These are phyloP conservation scores for Exophiala phaeomuriformis DNA, from an alignment of 2,329 filamentous ascomycete species.

Conservation along the genomic window DNA sequence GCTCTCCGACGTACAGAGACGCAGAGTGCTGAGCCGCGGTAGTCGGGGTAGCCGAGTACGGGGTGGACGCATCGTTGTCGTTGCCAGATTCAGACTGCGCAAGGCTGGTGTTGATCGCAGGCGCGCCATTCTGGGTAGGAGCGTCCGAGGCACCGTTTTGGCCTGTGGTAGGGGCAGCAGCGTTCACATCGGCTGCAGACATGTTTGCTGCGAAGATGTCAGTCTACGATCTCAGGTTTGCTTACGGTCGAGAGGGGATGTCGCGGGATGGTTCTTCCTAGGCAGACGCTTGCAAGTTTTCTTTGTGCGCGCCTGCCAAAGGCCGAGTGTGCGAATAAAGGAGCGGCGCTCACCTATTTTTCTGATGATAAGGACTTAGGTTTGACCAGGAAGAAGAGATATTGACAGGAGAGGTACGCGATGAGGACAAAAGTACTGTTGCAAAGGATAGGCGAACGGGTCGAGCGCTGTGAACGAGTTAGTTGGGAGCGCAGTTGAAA, in stretches of 20 bases:
- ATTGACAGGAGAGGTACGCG: slow-evolving; percentile 6
- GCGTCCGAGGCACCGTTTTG: slow-evolving; percentile 51
- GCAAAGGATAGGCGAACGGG: slow-evolving; percentile 19
- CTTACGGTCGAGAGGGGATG: background rate
- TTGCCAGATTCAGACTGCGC: slow-evolving; percentile 36
- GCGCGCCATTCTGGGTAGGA: slow-evolving; percentile 40
- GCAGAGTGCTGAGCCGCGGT: slow-evolving; percentile 80
- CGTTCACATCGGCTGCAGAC: slow-evolving; percentile 71
- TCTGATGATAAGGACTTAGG: slow-evolving; percentile 1
- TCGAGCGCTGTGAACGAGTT: slow-evolving; percentile 15
- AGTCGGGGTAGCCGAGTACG: slow-evolving; percentile 57
- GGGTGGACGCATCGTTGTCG: slow-evolving; percentile 48
- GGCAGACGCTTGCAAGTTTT: background rate
- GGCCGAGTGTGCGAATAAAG: background rate
- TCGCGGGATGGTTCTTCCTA: background rate
- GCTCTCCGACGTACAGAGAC: slow-evolving; percentile 97
- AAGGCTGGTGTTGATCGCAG: slow-evolving; percentile 65
- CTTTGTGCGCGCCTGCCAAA: background rate
- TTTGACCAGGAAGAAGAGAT: slow-evolving; percentile 6
- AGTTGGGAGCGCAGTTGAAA: slow-evolving; percentile 2
- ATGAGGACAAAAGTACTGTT: slow-evolving; percentile 5
- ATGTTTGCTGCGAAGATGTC: slow-evolving; percentile 64
- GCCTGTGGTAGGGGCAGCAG: slow-evolving; percentile 61
- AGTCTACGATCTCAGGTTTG: slow-evolving; percentile 28
- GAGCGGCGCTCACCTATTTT: slow-evolving; percentile 15